Percentiles rank a stretch among this genome's conserved stretches.
Conservation (phyloP, 2,329 filamentous ascomycete species). For the Chlorencoelia australis region DNA sequence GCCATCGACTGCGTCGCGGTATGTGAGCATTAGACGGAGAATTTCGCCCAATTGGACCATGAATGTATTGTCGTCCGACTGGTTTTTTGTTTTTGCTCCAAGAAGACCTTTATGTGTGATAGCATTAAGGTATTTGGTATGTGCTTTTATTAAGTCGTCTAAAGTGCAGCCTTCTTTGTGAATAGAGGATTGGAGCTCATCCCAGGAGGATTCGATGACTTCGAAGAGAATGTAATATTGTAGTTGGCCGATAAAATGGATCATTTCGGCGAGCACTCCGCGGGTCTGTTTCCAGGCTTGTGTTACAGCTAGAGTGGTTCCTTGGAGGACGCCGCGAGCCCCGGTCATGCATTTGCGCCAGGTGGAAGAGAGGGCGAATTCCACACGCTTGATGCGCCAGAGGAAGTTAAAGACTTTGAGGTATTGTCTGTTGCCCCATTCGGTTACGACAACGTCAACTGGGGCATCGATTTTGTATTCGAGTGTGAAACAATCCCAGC, state of each 20-base stretch:
- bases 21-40: constrained; percentile 84
- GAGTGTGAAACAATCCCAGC: constrained; percentile 97
- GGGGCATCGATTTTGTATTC: constrained; percentile 98
- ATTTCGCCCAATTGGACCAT: constrained; percentile 87
- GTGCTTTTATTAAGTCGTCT: constrained; percentile 88
- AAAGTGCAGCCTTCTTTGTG: constrained; percentile 79
- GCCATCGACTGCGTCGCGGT: constrained; percentile 87
- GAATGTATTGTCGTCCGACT: constrained; percentile 57
- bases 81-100: constrained; percentile 51
- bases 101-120: constrained; percentile 95
- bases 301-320: constrained; percentile 51
- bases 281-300: constrained; percentile 84
- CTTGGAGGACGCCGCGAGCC: constrained; percentile 77
- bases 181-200: constrained; percentile 73
- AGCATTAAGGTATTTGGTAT: constrained; percentile 79
- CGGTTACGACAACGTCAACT: constrained; percentile 92
- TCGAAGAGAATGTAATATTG: constrained; percentile 99
- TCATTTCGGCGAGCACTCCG: constrained; percentile 90
- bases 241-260: constrained; percentile 92
- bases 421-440: constrained; percentile 92
- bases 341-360: constrained; percentile 97
- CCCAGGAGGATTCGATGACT: constrained; percentile 95
- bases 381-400: constrained; percentile 95
- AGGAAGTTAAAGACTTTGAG: constrained; percentile 99
- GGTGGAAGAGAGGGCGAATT: constrained; percentile 81